Evolutionary conservation across 2,329 filamentous ascomycete species (phyloP).

Genomic region (Microthyrium microscopicum): DNA sequence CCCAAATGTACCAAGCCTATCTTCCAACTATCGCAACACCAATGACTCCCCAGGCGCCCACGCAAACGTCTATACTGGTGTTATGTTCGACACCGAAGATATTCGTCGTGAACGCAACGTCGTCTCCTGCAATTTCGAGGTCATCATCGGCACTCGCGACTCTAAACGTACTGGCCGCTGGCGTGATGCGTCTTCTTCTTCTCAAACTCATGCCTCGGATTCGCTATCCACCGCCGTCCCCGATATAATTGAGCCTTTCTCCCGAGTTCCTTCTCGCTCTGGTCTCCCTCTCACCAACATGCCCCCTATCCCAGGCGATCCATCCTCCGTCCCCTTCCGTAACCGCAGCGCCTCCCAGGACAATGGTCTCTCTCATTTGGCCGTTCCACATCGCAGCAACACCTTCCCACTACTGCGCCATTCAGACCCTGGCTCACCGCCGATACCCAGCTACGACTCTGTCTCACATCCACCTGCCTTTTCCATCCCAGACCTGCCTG

Average conservation of each 20-base stretch:
- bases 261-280: neutral
- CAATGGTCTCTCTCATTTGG: neutral
- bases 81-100: constrained; percentile 73
- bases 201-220: neutral
- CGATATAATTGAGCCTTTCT: neutral
- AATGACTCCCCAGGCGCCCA: constrained; percentile 17
- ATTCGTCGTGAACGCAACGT: constrained; percentile 82
- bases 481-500: constrained; percentile 38
- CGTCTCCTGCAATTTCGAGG: constrained; percentile 71
- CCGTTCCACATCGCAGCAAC: constrained; percentile 3
- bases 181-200: neutral
- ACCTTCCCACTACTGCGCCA: constrained; percentile 1
- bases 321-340: neutral
- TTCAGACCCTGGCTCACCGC: constrained; percentile 8
- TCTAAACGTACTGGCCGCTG: constrained; percentile 36
- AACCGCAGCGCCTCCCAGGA: constrained; percentile 1
- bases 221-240: neutral
- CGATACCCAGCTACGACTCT: constrained; percentile 17
- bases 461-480: constrained; percentile 29
- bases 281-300: neutral
- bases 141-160: constrained; percentile 74
- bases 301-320: neutral
- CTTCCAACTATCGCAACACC: constrained; percentile 25
- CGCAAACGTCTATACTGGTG: constrained; percentile 35
- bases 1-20: constrained; percentile 32